phyloP scores from a whole-genome alignment of 345 rosid genomes.

The sweet orange (Citrus sinensis) region DVS_A1.0 CM039169.1:24780001-24780500 shows the following conservation, averaged over 20 bases:
- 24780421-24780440: background rate
- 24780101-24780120: slow-evolving; percentile 5
- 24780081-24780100: background rate
- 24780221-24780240: background rate
- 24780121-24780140: background rate
- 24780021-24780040: background rate
- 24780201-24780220: background rate
- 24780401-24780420: background rate
- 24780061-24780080: background rate
- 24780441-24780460: background rate
- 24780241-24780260: background rate
- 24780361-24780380: background rate
- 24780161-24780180: background rate
- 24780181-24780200: background rate
- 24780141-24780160: background rate
- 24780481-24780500: background rate
- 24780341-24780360: background rate
- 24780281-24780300: background rate
- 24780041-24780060: background rate
- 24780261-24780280: background rate
- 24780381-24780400: background rate
- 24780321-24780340: background rate
- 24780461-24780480: background rate
- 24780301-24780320: background rate
- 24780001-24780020: background rate